phyloP scores from a whole-genome alignment of 2,329 filamentous ascomycete genomes.

The Colletotrichum spinosum region DNA sequence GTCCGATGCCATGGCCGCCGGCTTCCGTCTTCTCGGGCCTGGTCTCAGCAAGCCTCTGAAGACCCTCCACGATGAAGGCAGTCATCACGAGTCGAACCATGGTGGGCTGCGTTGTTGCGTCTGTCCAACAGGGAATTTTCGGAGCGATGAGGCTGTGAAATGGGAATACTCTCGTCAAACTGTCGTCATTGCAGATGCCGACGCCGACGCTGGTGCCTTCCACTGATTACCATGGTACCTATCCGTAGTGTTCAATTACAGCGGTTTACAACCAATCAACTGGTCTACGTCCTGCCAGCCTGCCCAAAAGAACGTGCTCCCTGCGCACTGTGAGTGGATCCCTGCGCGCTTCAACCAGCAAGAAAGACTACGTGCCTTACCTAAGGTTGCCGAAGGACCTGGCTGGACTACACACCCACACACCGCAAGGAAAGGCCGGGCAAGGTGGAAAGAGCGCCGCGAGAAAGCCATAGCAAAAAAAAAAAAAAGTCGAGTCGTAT shows the following conservation, averaged over 20 bases:
- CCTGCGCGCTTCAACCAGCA: not conserved
- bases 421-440: constrained; percentile 10
- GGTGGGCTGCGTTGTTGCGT: constrained; percentile 7
- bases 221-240: too few species aligned
- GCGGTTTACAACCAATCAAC: constrained; percentile 12
- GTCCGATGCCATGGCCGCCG: not conserved
- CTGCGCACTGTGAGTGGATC: constrained; percentile 4
- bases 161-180: not conserved
- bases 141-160: not conserved
- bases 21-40: constrained; percentile 31
- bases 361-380: constrained; percentile 23
- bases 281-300: not conserved
- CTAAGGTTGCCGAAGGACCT: constrained; percentile 12
- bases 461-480: constrained; percentile 1
- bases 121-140: not conserved
- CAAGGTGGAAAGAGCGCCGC: not conserved
- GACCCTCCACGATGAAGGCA: constrained; percentile 71
- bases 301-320: constrained; percentile 1
- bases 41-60: constrained; percentile 54
- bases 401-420: too few species aligned
- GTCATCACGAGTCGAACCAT: constrained; percentile 89
- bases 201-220: constrained; percentile 7
- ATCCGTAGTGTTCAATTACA: too few species aligned
- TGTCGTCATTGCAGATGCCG: constrained; percentile 1
- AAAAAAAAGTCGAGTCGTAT: constrained; percentile 29